Evolutionary conservation across 225 moss, liverwort and hornwort species (phyloP).

Genomic region (Asterella californica): DNA sequence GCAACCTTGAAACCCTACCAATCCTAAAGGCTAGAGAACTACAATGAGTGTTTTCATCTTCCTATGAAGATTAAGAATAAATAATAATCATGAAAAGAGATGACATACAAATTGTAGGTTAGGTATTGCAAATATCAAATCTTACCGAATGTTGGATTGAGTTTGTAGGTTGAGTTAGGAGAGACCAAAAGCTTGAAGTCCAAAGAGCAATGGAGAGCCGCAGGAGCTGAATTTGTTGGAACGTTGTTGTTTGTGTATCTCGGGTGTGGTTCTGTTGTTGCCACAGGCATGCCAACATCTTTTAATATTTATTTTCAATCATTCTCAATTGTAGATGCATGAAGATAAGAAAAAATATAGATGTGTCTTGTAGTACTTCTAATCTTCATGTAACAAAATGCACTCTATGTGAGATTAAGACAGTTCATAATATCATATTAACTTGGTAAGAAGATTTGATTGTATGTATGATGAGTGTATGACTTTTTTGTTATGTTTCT

Average conservation of each 20-base stretch:
- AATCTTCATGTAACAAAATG: too few relatives aligned
- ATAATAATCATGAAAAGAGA: neutral
- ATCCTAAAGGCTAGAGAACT: neutral
- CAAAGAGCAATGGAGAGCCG: conserved; percentile 95
- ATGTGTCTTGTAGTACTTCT: too few relatives aligned
- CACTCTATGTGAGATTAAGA: too few relatives aligned
- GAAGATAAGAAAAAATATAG: too few relatives aligned
- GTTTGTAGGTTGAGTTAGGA: conserved; percentile 79
- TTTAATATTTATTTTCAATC: too few relatives aligned
- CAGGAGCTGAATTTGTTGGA: conserved; percentile 90
- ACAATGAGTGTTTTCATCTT: neutral
- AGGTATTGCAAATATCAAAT: neutral
- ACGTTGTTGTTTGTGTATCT: conserved; percentile 86
- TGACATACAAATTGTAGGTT: neutral
- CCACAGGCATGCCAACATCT: conserved; percentile 57
- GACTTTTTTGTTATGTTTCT: too few relatives aligned
- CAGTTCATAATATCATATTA: too few relatives aligned
- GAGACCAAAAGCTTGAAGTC: conserved; percentile 83
- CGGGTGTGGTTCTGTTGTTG: conserved; percentile 95
- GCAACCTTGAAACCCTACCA: neutral
- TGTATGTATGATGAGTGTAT: too few relatives aligned
- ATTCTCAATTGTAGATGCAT: too few relatives aligned
- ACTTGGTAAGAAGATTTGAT: too few relatives aligned
- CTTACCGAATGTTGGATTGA: neutral
- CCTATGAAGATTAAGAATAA: neutral